These are phyloP conservation scores for Hypoxylon sp. DNA, from an alignment of 2,329 filamentous ascomycete species.

Conservation along the genomic window DNA sequence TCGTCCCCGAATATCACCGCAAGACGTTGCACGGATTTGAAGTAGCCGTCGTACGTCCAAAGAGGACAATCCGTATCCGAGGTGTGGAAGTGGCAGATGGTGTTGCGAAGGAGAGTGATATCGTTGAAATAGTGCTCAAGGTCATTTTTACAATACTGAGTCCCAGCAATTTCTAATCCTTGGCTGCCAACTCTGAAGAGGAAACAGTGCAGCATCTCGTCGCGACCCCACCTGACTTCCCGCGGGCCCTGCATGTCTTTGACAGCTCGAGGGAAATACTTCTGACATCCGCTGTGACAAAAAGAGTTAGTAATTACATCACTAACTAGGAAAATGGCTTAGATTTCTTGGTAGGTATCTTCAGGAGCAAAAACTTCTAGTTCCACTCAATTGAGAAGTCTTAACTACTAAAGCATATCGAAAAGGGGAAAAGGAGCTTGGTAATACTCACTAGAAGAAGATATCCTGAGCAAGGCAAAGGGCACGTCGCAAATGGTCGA, in stretches of 20 bases:
- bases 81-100: conserved; percentile 13
- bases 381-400: neutral
- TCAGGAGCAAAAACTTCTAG: neutral
- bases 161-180: neutral
- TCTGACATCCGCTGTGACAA: neutral
- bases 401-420: neutral
- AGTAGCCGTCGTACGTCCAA: neutral
- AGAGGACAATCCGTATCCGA: neutral
- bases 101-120: conserved; percentile 9
- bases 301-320: neutral
- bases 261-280: neutral
- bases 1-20: conserved; percentile 21
- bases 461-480: conserved; percentile 16
- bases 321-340: too few species aligned
- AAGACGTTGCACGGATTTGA: conserved; percentile 1
- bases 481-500: neutral
- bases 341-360: too few species aligned
- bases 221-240: conserved; percentile 7
- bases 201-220: neutral
- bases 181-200: neutral
- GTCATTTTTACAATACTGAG: neutral
- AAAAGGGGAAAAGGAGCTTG: neutral
- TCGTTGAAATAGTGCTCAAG: neutral
- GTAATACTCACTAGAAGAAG: conserved; percentile 1
- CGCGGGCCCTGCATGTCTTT: neutral